phyloP scores from a whole-genome alignment of 495 filamentous ascomycete species.

The Penicillium robsamsonii region DNA sequence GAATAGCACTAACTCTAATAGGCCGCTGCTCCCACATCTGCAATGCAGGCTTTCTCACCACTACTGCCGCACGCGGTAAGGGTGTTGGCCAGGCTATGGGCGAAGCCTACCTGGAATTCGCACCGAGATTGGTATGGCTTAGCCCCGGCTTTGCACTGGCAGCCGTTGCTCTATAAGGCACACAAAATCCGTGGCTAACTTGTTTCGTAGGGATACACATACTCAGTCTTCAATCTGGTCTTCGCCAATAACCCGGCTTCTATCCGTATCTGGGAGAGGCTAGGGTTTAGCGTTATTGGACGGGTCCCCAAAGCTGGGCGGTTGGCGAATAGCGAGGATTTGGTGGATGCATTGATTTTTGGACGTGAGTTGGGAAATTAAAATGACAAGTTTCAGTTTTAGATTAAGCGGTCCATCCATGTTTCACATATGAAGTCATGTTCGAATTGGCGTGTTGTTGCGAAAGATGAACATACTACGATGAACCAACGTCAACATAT shows the following conservation, averaged over 20 bases:
- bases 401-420: neutral
- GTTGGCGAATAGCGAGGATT: slow-evolving; percentile 40
- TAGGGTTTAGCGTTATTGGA: slow-evolving; percentile 93
- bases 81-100: slow-evolving; percentile 91
- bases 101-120: slow-evolving; percentile 87
- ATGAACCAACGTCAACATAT: neutral
- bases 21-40: slow-evolving; percentile 71
- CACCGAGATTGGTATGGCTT: slow-evolving; percentile 70
- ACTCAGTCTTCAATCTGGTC: slow-evolving; percentile 97
- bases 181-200: neutral
- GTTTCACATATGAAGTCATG: slow-evolving; percentile 6
- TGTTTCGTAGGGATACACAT: slow-evolving; percentile 70
- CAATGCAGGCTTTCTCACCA: slow-evolving; percentile 92
- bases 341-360: slow-evolving; percentile 50
- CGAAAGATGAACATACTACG: slow-evolving; percentile 6
- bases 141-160: neutral
- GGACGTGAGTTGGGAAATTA: slow-evolving; percentile 36
- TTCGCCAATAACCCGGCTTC: slow-evolving; percentile 97
- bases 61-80: slow-evolving; percentile 74
- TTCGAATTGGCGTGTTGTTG: neutral
- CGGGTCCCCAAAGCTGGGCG: slow-evolving; percentile 57
- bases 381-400: neutral
- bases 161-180: neutral
- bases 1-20: slow-evolving; percentile 18
- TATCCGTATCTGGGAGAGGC: slow-evolving; percentile 90